Evolutionary conservation across 164 flowering plant genomes (phyloP), one percentile per base, ranked within the genome.

Genomic region (Platanus orientalis): DNA sequence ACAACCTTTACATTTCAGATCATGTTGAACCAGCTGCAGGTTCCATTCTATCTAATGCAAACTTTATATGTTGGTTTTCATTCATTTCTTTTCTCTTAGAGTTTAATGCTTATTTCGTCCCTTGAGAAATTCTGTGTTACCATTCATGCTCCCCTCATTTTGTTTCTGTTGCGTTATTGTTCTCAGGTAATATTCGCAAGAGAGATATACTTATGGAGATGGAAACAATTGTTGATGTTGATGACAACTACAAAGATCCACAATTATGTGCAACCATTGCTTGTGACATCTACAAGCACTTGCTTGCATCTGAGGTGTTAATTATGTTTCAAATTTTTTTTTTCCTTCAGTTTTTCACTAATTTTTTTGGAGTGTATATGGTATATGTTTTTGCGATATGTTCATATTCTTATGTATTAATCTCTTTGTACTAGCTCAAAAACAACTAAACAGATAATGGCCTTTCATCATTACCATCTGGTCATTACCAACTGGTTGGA

Each of bases 181-280:
- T 60, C 45, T 56, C 79, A 82, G 90, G 64, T 47, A 76, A 57
- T 57, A 44, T 73, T 7, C 83, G 96, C 76, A 82, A 76, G 65
- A 73, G 83, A 72, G 87, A 83, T 50, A 65, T 72, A 27, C 69
- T 79, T 42, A 57, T 62, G 32, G 83, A 79, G 20, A 71, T 79
- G 73, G 85, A 78, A 53, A 60, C 64, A 40, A 79, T 68, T 58
- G 80, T 80, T 6, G 67, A 83, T 69, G 39, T 84, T 50, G 97
- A 86, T 67, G 70, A 67, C 40, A 74, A 89, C 58, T 65, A 54
- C 57, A 59, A 56, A 60, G 93, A 94, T 68, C 96, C 96, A 3
- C 99, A 94, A 75, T 52, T 83, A 16, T 94, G 99, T 83, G 87
- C 96, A 42, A 78, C 89, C 60, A 78, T 81, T 73, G 97, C 99